A percentile compares a stretch with the other conserved stretches of the same genome.
Conservation (phyloP, 441 rosid species). For the Adansonia gregorii region DNA sequence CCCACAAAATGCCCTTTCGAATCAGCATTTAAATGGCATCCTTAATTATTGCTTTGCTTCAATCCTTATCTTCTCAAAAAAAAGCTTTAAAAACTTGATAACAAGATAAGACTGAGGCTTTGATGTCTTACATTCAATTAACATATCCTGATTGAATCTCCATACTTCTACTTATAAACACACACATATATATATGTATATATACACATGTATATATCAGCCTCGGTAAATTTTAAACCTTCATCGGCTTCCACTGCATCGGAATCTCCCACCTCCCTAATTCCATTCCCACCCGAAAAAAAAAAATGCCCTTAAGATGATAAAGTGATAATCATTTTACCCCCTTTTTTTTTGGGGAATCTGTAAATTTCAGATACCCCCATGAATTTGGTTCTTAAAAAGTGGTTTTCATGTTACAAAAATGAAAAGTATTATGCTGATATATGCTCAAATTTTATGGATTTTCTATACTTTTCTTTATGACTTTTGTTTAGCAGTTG, state of each 20-base stretch:
- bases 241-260: neutral
- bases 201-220: no score
- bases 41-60: slow-evolving; percentile 18
- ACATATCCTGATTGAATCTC: no score
- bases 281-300: neutral
- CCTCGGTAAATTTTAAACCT: neutral
- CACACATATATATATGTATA: no score
- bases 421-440: neutral
- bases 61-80: slow-evolving; percentile 28
- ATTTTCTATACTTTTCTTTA: neutral
- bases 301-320: neutral
- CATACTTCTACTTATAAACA: no score
- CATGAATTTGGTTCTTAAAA: neutral
- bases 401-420: no score
- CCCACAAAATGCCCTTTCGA: slow-evolving; percentile 17
- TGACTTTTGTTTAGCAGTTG: neutral
- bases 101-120: slow-evolving; percentile 33
- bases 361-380: neutral
- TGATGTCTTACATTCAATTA: no score
- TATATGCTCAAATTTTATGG: neutral
- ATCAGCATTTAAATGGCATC: slow-evolving; percentile 31
- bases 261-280: neutral
- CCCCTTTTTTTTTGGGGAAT: neutral
- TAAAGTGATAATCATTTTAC: neutral
- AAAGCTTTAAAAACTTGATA: slow-evolving; percentile 28